Evolutionary conservation across 768 basidiomycete genomes (phyloP).

Genomic region (Cubamyces lactineus): DNA sequence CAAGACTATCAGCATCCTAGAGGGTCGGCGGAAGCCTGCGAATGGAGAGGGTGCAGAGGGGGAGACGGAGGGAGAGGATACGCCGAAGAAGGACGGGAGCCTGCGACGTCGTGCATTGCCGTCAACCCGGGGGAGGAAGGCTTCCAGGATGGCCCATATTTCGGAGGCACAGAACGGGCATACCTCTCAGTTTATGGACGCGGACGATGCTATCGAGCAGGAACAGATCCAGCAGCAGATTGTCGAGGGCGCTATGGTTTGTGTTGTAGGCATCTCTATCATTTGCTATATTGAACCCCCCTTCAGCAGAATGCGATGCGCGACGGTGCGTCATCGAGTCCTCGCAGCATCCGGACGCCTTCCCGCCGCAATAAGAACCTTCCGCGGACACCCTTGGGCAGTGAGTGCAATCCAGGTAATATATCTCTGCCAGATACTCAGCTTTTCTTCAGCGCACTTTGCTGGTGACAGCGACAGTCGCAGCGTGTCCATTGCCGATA

Average conservation of each 20-base stretch:
- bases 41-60: constrained; percentile 41
- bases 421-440: not conserved
- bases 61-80: constrained; percentile 54
- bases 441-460: constrained; percentile 23
- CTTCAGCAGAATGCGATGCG: constrained; percentile 59
- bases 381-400: constrained; percentile 23
- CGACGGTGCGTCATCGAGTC: constrained; percentile 60
- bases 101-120: constrained; percentile 40
- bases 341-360: constrained; percentile 59
- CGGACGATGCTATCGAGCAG: constrained; percentile 79
- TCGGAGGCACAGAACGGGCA: constrained; percentile 51
- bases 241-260: constrained; percentile 72
- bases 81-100: constrained; percentile 60
- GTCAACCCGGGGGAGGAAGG: constrained; percentile 39
- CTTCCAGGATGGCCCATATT: constrained; percentile 38
- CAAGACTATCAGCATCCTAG: constrained; percentile 84
- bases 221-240: constrained; percentile 89
- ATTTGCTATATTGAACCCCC: constrained; percentile 3
- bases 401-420: not conserved
- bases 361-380: constrained; percentile 54
- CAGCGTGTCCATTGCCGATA: constrained; percentile 19
- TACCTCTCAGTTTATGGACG: constrained; percentile 87
- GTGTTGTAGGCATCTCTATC: constrained; percentile 27
- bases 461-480: constrained; percentile 19
- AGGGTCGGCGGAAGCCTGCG: constrained; percentile 57